Percentiles rank a stretch among this genome's conserved stretches.
These are phyloP conservation scores for Scedosporium minutisporum DNA, from an alignment of 2,329 filamentous ascomycete genomes.

Conservation along the genomic window DNA sequence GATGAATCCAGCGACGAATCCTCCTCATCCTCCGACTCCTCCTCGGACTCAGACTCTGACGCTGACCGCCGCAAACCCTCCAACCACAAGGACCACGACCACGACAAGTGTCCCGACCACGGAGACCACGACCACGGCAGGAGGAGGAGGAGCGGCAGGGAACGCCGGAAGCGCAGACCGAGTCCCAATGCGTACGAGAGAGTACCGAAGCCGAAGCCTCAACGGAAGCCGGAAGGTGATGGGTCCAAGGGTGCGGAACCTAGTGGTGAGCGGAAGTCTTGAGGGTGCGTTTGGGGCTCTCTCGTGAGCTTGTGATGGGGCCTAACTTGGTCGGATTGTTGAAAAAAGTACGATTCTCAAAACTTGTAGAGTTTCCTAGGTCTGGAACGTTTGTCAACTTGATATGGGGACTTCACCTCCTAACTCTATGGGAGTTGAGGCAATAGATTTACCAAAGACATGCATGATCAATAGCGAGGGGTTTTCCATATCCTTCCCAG, in stretches of 20 bases:
- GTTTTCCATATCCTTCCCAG: too few species aligned
- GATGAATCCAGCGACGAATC: conserved; percentile 73
- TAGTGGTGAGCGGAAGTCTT: not conserved
- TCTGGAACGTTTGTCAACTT: too few species aligned
- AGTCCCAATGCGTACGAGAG: conserved; percentile 80
- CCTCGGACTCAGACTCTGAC: conserved; percentile 31
- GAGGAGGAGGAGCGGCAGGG: conserved; percentile 23
- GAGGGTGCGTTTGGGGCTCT: not conserved
- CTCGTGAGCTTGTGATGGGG: too few species aligned
- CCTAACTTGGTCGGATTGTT: too few species aligned
- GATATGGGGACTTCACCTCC: too few species aligned
- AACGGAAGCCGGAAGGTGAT: not conserved
- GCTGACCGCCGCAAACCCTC: conserved; percentile 15
- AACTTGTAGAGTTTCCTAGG: too few species aligned
- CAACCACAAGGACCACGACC: conserved; percentile 25
- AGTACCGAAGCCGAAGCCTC: conserved; percentile 30
- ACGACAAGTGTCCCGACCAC: conserved; percentile 23
- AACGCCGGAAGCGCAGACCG: conserved; percentile 36
- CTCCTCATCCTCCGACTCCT: conserved; percentile 42
- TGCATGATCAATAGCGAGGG: too few species aligned
- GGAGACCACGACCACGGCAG: conserved; percentile 24
- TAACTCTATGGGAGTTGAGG: too few species aligned
- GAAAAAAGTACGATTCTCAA: too few species aligned
- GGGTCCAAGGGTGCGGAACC: not conserved
- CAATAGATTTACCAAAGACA: too few species aligned